Percentiles rank a stretch among this genome's conserved stretches.
Conservation (phyloP, 345 rosid species). For the Eucalyptus decipiens region DNA sequence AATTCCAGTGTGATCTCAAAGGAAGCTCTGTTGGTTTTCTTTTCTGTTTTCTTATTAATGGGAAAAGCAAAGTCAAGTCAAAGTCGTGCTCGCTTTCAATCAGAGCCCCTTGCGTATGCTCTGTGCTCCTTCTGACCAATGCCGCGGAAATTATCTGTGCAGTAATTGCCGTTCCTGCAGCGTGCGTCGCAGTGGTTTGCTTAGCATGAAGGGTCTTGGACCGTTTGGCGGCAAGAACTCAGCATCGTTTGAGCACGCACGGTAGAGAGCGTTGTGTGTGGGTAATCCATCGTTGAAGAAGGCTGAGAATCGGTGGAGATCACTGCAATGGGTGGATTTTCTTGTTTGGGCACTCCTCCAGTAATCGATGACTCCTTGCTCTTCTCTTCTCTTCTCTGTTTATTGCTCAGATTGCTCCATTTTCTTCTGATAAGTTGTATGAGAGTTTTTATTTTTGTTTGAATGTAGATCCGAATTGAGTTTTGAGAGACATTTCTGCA, state of each 20-base stretch:
- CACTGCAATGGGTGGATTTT: background rate
- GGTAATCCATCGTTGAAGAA: background rate
- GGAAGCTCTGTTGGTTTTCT: accelerated
- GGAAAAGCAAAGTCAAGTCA: background rate
- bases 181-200: accelerated
- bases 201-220: background rate
- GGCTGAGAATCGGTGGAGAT: background rate
- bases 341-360: background rate
- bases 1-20: accelerated
- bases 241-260: background rate
- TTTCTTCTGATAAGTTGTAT: background rate
- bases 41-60: background rate
- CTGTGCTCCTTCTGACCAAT: background rate
- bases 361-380: background rate
- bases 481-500: background rate
- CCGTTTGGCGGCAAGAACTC: background rate
- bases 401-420: background rate
- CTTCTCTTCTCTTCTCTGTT: background rate
- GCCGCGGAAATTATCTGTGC: background rate
- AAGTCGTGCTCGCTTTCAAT: background rate
- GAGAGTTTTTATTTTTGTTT: background rate
- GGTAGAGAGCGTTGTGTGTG: background rate
- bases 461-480: background rate
- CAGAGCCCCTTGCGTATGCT: background rate
- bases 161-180: background rate